Base-by-base conservation (phyloP, 768 basidiomycete species). In the Thelephora aurantiotincta region DNA sequence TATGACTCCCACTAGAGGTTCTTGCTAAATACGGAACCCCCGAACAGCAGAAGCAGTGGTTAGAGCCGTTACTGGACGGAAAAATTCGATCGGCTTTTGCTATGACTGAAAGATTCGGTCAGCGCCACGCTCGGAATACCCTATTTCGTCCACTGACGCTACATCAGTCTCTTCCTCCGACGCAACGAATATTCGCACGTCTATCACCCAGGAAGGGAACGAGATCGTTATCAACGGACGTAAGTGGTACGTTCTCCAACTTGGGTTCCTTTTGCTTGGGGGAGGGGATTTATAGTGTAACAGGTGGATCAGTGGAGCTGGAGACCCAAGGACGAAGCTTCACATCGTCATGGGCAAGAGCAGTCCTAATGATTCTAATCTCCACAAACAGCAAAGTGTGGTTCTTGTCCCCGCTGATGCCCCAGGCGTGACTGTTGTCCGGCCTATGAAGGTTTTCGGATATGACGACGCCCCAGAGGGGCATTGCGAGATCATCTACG, bases 231-330 rank as follows among this genome's bases (percentile, higher is more conserved):
- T 99, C 51, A 93, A 86, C 57, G 96, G 93, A 0, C 90, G 92
- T 65, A 99, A 99, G 74, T 98, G 94, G 93, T 87, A 49, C 19
- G 60, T 52, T 20, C 33, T 26, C 35, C 19, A 16, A 43, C 33
- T n/a, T 47, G 6, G 44, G 13, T 18, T 35, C 23, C 6, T 13
- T 13, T 38, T 35, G 5, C 5, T 19, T 33, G 26, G 5, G 26
- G 26, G 26, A 30, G 26, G 5, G 30, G 12, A 4, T 26, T 11
- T 3, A 34, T 44, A 16, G 46, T n/a, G 14, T 45, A 41, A 16
- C 50, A 92, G 85, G 89, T 98, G 88, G 85, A 98, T 98, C 61
- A 92, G 89, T 23, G 93, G 93, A 44, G 94, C 93, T 6, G 92
- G 92, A 14, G 92, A 98, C 62, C 91, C 91, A 41, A 74, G 93